Evolutionary conservation across 1,139 yeast species (phyloP).

Genomic region (Kazachstania sp.): DNA sequence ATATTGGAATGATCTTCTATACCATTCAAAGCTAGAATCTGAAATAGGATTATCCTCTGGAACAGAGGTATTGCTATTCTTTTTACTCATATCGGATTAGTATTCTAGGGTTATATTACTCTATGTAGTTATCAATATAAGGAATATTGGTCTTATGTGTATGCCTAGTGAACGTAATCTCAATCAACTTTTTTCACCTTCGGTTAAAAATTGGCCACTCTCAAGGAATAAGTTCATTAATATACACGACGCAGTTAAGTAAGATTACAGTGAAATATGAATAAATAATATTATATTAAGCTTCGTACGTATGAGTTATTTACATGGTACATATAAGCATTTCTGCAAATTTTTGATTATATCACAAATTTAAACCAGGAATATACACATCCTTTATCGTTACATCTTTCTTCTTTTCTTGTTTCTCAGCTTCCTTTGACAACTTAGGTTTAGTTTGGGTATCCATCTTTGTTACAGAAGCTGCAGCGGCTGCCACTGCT

Average conservation of each 20-base stretch:
- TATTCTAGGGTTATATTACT: neutral
- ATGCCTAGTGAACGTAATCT: neutral
- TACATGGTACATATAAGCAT: neutral
- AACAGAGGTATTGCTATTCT: neutral
- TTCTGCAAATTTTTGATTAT: neutral
- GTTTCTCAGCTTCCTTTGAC: slow-evolving; percentile 3
- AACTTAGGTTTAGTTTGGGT: neutral
- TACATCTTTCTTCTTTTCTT: slow-evolving; percentile 8
- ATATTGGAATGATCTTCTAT: slow-evolving; percentile 67
- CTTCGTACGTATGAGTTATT: neutral
- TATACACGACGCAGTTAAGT: neutral
- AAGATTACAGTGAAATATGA: neutral
- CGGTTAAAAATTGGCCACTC: neutral
- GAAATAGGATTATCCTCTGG: slow-evolving; percentile 5
- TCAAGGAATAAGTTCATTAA: neutral
- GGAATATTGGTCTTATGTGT: neutral
- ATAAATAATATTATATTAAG: neutral
- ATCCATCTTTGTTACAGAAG: neutral
- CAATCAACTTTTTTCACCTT: neutral
- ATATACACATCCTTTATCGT: slow-evolving; percentile 21
- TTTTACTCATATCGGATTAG: neutral
- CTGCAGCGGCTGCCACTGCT: neutral
- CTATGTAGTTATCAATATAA: neutral
- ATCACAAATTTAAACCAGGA: slow-evolving; percentile 18
- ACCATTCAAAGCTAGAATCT: slow-evolving; percentile 61